Percentiles rank a stretch among this genome's conserved stretches.
phyloP scores from a whole-genome alignment of 2,329 filamentous ascomycete genomes.

The Botrytis sinoallii region DNA sequence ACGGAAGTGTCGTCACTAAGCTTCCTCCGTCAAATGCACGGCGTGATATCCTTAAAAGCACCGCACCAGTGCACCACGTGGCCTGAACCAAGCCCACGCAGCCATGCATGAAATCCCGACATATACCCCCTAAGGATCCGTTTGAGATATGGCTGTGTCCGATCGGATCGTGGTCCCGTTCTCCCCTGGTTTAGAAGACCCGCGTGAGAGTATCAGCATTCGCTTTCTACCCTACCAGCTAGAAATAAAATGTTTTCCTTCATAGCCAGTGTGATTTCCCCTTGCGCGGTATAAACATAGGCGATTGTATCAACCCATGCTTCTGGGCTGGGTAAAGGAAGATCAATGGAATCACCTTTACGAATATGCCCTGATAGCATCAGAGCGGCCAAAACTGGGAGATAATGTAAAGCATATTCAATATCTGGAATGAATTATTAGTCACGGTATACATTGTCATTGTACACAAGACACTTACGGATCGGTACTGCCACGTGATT shows the following conservation, averaged over 20 bases:
- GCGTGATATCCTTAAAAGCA: constrained; percentile 9
- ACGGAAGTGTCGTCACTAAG: background rate
- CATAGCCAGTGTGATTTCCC: constrained; percentile 46
- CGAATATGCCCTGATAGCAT: constrained; percentile 53
- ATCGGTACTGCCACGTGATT: constrained; percentile 43
- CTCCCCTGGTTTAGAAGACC: background rate
- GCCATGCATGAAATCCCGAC: constrained; percentile 15
- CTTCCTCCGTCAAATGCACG: constrained; percentile 7
- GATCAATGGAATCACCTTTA: constrained; percentile 53
- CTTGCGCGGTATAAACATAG: constrained; percentile 53
- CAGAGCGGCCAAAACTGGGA: constrained; percentile 54
- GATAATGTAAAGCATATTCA: constrained; percentile 46
- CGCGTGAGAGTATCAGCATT: constrained; percentile 13
- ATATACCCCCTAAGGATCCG: background rate
- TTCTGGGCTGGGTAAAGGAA: constrained; percentile 56
- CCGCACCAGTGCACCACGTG: constrained; percentile 5
- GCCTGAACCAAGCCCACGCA: background rate
- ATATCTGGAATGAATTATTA: constrained; percentile 41
- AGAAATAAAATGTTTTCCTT: constrained; percentile 54
- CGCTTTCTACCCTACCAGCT: constrained; percentile 43
- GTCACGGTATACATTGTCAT: background rate
- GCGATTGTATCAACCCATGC: constrained; percentile 55
- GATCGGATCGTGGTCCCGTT: constrained; percentile 10
- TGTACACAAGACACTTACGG: constrained; percentile 41
- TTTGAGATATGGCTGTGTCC: background rate